Evolutionary conservation across 1,139 yeast species (phyloP).

Genomic region (Hemisphaericaspora subhashii): DNA sequence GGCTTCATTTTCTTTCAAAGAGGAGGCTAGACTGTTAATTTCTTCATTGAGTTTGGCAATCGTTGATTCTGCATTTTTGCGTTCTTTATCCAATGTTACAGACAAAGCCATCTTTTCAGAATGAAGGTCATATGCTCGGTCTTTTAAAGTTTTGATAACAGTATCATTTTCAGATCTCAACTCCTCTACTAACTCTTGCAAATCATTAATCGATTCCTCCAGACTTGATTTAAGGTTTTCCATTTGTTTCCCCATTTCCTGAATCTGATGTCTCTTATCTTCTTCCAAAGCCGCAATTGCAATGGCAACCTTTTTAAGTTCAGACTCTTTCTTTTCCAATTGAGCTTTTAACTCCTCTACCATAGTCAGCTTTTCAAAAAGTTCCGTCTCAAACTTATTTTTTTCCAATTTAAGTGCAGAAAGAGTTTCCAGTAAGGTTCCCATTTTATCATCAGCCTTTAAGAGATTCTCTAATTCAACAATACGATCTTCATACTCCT

Average conservation of each 20-base stretch:
- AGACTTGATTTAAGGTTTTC: constrained; percentile 1
- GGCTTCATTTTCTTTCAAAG: neutral
- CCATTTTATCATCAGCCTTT: constrained; percentile 10
- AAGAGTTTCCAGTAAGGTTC: constrained; percentile 10
- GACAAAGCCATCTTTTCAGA: constrained; percentile 1
- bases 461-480: constrained; percentile 10
- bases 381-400: constrained; percentile 2
- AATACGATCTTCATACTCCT: constrained; percentile 7
- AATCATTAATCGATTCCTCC: constrained; percentile 4
- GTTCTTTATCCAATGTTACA: constrained; percentile 6
- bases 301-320: constrained; percentile 7
- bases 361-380: neutral
- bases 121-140: neutral
- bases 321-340: constrained; percentile 1
- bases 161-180: constrained; percentile 4
- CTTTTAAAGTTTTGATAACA: neutral
- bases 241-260: constrained; percentile 7
- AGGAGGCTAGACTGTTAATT: neutral
- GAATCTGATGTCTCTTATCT: constrained; percentile 10
- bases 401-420: constrained; percentile 8
- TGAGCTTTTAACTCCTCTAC: constrained; percentile 8
- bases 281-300: constrained; percentile 11
- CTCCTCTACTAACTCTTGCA: constrained; percentile 5
- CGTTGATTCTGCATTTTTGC: constrained; percentile 5
- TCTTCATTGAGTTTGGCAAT: constrained; percentile 3